Evolutionary conservation across 176 grass and related monocot species (phyloP).

Genomic region (Triticum turgidum): DNA sequence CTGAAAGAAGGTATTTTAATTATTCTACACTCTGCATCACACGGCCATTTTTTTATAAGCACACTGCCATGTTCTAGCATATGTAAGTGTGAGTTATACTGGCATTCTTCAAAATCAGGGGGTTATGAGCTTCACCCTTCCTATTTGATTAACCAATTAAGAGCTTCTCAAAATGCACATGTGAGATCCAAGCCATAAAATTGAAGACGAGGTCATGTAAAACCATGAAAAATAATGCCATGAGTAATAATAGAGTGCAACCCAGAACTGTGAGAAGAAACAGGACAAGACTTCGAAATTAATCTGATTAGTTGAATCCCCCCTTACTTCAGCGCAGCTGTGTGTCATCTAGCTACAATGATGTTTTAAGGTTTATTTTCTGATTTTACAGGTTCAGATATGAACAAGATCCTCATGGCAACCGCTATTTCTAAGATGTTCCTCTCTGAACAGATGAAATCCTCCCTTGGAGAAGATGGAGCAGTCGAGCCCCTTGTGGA

Average conservation of each 20-base stretch:
- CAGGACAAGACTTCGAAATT: background rate
- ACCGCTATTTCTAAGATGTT: conserved; percentile 84
- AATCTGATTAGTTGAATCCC: background rate
- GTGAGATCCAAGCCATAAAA: background rate
- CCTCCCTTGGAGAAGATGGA: conserved; percentile 69
- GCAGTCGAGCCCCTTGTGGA: conserved; percentile 69
- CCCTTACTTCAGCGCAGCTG: background rate
- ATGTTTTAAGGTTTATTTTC: background rate
- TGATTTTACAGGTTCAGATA: conserved; percentile 77
- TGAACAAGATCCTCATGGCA: conserved; percentile 97
- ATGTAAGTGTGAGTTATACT: background rate
- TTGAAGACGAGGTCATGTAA: background rate
- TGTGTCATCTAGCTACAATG: background rate
- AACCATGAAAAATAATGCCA: background rate
- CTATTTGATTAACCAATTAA: background rate
- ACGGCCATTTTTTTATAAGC: background rate
- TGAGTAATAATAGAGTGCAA: background rate
- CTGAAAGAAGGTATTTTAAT: conserved; percentile 67
- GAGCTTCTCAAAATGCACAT: background rate
- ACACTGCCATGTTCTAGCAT: background rate
- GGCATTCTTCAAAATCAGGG: background rate
- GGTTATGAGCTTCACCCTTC: background rate
- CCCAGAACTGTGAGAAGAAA: background rate
- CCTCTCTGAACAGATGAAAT: conserved; percentile 80
- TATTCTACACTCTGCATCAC: background rate